phyloP scores from a whole-genome alignment of 1,139 yeast genomes.

The Yamadazyma membranifaciens region DNA sequence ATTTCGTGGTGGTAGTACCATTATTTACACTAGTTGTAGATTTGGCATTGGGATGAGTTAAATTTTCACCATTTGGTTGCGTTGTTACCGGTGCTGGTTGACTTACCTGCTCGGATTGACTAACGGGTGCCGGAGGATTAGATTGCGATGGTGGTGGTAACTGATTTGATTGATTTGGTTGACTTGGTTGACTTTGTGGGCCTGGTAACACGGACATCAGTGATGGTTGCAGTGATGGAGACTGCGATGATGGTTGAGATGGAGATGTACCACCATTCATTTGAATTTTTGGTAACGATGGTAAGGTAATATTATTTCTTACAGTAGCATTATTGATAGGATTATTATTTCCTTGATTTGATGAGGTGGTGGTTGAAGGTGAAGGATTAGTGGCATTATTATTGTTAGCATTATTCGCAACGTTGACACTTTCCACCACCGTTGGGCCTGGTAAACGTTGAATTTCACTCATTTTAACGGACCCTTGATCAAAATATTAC shows the following conservation, averaged over 20 bases:
- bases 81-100: not conserved
- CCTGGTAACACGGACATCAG: not conserved
- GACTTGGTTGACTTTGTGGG: not conserved
- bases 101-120: not conserved
- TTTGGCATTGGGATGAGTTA: constrained; percentile 47
- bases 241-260: not conserved
- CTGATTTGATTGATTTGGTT: not conserved
- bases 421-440: constrained; percentile 2
- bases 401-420: not conserved
- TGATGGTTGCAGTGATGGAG: not conserved
- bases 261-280: constrained; percentile 1
- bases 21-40: constrained; percentile 43
- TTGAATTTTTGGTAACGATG: constrained; percentile 2
- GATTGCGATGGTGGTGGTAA: not conserved
- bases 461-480: constrained; percentile 29
- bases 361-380: not conserved
- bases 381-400: not conserved
- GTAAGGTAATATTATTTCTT: not conserved
- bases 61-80: not conserved
- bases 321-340: not conserved
- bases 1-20: constrained; percentile 45
- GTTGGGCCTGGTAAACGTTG: constrained; percentile 15
- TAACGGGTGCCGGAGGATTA: not conserved
- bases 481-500: not conserved
- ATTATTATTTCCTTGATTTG: not conserved